Conservation (phyloP, 2,329 filamentous ascomycete species). For the Aotearoamyces nothofagi region DNA sequence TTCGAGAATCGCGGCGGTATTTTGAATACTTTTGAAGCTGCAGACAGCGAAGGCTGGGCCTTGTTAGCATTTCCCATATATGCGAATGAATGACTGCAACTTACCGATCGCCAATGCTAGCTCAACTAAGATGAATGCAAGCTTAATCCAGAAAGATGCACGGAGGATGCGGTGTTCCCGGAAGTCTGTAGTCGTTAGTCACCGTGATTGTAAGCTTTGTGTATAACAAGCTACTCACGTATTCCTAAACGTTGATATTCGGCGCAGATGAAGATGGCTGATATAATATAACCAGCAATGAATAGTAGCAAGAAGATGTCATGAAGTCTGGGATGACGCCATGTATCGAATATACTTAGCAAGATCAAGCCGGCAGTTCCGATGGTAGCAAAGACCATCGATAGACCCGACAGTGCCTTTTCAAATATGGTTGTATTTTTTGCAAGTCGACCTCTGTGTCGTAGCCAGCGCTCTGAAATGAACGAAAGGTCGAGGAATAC, state of each 20-base stretch:
- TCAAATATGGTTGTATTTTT: slow-evolving; percentile 51
- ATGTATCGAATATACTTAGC: slow-evolving; percentile 74
- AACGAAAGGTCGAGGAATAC: slow-evolving; percentile 73
- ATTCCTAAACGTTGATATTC: slow-evolving; percentile 80
- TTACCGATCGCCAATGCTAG: slow-evolving; percentile 46
- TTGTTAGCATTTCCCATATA: no score
- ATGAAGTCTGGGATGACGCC: slow-evolving; percentile 51
- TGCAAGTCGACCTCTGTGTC: slow-evolving; percentile 64
- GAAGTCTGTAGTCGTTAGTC: slow-evolving; percentile 34
- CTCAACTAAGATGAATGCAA: slow-evolving; percentile 71
- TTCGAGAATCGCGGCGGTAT: slow-evolving; percentile 66
- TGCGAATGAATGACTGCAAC: slow-evolving; percentile 1
- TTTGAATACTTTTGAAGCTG: slow-evolving; percentile 31
- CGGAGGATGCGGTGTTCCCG: slow-evolving; percentile 60
- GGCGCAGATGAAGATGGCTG: slow-evolving; percentile 75
- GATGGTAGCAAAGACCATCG: slow-evolving; percentile 52
- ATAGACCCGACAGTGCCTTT: slow-evolving; percentile 44
- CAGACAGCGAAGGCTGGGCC: slow-evolving; percentile 52
- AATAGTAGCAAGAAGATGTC: slow-evolving; percentile 69
- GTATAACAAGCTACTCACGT: slow-evolving; percentile 30
- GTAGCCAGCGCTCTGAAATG: slow-evolving; percentile 67
- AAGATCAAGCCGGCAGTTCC: slow-evolving; percentile 72
- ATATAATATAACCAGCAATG: slow-evolving; percentile 71
- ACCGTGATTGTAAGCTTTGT: no score
- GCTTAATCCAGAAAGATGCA: slow-evolving; percentile 75